phyloP scores from a whole-genome alignment of 1,139 yeast species.

The Yamadazyma diospyri region DNA sequence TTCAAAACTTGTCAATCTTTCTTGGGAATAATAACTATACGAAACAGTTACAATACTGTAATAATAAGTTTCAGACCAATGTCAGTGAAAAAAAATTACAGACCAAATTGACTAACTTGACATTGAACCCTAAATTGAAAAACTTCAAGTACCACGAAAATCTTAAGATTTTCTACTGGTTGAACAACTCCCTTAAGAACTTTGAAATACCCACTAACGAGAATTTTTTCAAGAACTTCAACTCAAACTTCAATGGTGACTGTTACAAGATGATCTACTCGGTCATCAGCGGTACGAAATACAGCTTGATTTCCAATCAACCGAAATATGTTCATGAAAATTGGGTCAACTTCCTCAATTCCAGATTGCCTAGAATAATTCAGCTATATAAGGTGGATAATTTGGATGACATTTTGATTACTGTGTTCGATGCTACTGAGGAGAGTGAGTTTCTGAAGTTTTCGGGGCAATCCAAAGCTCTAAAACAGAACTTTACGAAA shows the following conservation, averaged over 20 bases:
- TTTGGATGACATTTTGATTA: slow-evolving; percentile 18
- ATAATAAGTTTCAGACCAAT: slow-evolving; percentile 11
- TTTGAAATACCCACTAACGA: slow-evolving; percentile 23
- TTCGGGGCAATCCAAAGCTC: slow-evolving; percentile 26
- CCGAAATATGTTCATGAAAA: slow-evolving; percentile 25
- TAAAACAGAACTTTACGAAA: slow-evolving; percentile 55
- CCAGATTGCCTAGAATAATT: slow-evolving; percentile 25
- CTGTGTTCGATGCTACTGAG: slow-evolving; percentile 10
- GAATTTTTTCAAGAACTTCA: slow-evolving; percentile 14
- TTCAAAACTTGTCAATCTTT: slow-evolving; percentile 10
- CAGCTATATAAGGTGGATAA: slow-evolving; percentile 16
- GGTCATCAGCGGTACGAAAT: slow-evolving; percentile 17
- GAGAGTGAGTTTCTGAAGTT: background rate
- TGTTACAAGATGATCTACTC: slow-evolving; percentile 18
- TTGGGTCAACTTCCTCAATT: slow-evolving; percentile 34
- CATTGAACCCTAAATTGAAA: slow-evolving; percentile 12
- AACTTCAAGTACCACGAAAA: slow-evolving; percentile 13
- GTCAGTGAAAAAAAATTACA: slow-evolving; percentile 6
- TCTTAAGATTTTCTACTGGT: slow-evolving; percentile 31
- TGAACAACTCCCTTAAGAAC: slow-evolving; percentile 23
- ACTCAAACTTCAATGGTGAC: slow-evolving; percentile 18
- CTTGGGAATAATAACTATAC: slow-evolving; percentile 10
- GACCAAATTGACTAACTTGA: slow-evolving; percentile 13
- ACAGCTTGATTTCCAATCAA: slow-evolving; percentile 14
- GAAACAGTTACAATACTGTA: slow-evolving; percentile 16